Percentiles rank a stretch among this genome's conserved stretches.
phyloP scores from a whole-genome alignment of 805 yeast species.

The Maudiozyma serrabonitensis region DNA sequence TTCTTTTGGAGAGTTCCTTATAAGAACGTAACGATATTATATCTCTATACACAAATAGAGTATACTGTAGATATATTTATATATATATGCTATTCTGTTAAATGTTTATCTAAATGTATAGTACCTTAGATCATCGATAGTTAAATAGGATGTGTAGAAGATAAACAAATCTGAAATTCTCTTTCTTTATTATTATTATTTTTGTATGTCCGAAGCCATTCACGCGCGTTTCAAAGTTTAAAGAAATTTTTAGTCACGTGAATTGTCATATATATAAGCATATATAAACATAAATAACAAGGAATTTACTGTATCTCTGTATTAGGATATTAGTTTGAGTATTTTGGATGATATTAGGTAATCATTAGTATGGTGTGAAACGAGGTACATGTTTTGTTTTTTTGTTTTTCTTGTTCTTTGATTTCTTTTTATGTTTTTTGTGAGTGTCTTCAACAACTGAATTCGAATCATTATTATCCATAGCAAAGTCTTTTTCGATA shows the following conservation, averaged over 20 bases:
- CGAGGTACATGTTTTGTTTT: conserved; percentile 35
- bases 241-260: too few relatives aligned
- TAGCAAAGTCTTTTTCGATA: not conserved
- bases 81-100: too few relatives aligned
- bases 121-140: too few relatives aligned
- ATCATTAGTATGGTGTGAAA: conserved; percentile 45
- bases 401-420: conserved; percentile 17
- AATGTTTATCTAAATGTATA: too few relatives aligned
- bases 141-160: too few relatives aligned
- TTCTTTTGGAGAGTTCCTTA: not conserved
- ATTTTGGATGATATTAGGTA: too few relatives aligned
- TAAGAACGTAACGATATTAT: not conserved
- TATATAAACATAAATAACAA: too few relatives aligned
- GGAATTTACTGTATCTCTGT: not conserved
- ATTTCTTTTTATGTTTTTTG: conserved; percentile 3
- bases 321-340: too few relatives aligned
- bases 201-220: not conserved
- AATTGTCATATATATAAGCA: too few relatives aligned
- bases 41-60: not conserved
- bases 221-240: not conserved
- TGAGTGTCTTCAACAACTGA: not conserved
- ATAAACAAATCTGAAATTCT: too few relatives aligned
- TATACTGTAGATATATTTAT: too few relatives aligned
- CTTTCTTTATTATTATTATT: not conserved
- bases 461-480: conserved; percentile 4